Percentiles rank a stretch among this genome's conserved stretches.
These are phyloP conservation scores for Umbelopsis isabellina DNA, from an alignment of 192 early-diverging fungal species.

Conservation along the genomic window DNA sequence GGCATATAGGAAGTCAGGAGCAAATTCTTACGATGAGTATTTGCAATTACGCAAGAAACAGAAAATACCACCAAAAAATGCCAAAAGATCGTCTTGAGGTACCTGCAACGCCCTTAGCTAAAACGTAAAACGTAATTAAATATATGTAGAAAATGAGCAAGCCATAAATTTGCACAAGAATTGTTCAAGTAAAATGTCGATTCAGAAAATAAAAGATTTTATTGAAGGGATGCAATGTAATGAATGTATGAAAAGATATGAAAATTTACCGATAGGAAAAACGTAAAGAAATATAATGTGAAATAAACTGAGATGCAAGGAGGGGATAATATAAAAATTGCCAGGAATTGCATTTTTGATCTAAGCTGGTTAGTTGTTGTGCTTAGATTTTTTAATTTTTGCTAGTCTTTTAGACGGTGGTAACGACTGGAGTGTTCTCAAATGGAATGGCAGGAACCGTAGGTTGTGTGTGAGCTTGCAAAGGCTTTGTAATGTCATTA, in stretches of 20 bases:
- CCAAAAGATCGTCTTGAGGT: too few relatives aligned
- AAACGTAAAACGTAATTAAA: background rate
- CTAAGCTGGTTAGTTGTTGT: too few relatives aligned
- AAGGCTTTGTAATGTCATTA: background rate
- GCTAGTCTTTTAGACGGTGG: background rate
- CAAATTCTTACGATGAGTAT: background rate
- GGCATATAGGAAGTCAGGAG: conserved; percentile 22
- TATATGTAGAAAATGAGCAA: background rate
- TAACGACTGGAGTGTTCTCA: background rate
- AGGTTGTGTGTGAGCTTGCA: background rate
- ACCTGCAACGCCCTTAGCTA: too few relatives aligned
- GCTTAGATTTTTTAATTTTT: background rate
- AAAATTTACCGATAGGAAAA: background rate
- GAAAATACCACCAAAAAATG: background rate
- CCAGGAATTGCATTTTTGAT: too few relatives aligned
- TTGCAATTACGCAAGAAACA: background rate
- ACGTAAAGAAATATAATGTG: background rate
- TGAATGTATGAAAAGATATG: background rate
- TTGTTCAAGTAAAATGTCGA: too few relatives aligned
- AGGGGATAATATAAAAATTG: too few relatives aligned
- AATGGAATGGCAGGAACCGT: background rate
- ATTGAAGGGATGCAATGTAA: too few relatives aligned
- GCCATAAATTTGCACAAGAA: too few relatives aligned
- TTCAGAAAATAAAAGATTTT: too few relatives aligned
- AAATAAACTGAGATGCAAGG: background rate